These are phyloP conservation scores for Quercus gilva DNA, from an alignment of 306 rosid genomes.

Conservation along the genomic window DNA sequence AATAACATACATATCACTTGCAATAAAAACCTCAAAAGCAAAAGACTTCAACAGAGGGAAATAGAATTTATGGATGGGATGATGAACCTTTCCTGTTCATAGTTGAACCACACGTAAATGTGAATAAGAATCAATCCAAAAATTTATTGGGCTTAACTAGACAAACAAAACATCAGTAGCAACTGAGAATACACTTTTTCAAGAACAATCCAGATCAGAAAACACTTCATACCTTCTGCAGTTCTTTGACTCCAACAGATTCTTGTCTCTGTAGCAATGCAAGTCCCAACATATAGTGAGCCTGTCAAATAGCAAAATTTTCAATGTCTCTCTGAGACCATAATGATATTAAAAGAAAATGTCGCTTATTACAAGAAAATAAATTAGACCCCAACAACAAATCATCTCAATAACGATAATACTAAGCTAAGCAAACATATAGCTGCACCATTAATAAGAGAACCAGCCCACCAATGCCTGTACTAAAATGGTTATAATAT, in stretches of 20 bases:
- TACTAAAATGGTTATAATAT: neutral
- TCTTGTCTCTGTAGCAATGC: constrained; percentile 61
- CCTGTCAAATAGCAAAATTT: constrained; percentile 49
- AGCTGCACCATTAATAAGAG: neutral
- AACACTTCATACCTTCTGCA: constrained; percentile 68
- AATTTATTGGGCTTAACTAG: neutral
- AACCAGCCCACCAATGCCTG: neutral
- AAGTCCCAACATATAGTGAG: constrained; percentile 89
- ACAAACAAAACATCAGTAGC: neutral
- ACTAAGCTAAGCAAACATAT: neutral
- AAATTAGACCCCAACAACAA: constrained; percentile 14
- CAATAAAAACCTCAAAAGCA: neutral
- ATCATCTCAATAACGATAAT: neutral
- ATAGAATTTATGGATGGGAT: neutral
- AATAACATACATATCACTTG: neutral
- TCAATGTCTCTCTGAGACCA: neutral
- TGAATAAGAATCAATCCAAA: neutral
- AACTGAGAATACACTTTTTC: neutral
- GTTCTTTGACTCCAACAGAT: constrained; percentile 54
- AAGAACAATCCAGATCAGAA: constrained; percentile 16
- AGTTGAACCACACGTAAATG: neutral
- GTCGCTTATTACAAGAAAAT: constrained; percentile 7
- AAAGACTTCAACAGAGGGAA: neutral
- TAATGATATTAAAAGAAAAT: neutral
- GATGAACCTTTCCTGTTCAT: neutral